Percentiles rank a stretch among this genome's conserved stretches.
Evolutionary conservation across 1,284 basidiomycete species (phyloP).

Genomic region (Papiliotrema fonsecae): DNA sequence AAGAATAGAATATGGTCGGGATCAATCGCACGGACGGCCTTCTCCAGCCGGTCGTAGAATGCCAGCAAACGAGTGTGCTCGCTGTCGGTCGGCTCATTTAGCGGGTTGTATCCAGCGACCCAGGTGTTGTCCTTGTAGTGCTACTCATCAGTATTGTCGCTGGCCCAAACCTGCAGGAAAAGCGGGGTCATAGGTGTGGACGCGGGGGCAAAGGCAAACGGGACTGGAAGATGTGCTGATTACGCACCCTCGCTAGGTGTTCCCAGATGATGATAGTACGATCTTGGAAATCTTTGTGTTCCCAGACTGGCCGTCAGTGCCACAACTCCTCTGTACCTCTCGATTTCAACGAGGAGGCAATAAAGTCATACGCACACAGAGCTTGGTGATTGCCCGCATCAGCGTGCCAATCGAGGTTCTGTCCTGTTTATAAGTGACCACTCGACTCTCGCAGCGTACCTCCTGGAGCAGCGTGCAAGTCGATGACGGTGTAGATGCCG

Average conservation of each 20-base stretch:
- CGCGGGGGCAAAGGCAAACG: too few relatives aligned
- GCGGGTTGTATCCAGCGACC: conserved; percentile 61
- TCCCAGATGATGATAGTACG: conserved; percentile 65
- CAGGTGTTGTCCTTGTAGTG: conserved; percentile 64
- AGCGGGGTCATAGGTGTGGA: too few relatives aligned
- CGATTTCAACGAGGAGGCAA: neutral
- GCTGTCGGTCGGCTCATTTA: conserved; percentile 69
- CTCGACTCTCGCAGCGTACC: too few relatives aligned
- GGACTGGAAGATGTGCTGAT: neutral
- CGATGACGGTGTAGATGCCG: conserved; percentile 46
- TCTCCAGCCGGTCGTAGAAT: conserved; percentile 62
- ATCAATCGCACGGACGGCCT: conserved; percentile 64
- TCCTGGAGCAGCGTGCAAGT: conserved; percentile 45
- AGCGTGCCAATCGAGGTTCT: conserved; percentile 45
- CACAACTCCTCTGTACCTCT: too few relatives aligned
- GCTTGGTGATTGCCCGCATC: conserved; percentile 38
- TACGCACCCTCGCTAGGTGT: conserved; percentile 53
- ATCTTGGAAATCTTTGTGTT: conserved; percentile 71
- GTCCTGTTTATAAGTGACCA: too few relatives aligned
- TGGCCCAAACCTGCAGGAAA: too few relatives aligned
- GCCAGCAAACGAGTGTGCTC: conserved; percentile 50
- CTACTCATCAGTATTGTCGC: conserved; percentile 2
- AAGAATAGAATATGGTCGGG: conserved; percentile 55
- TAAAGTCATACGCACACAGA: conserved; percentile 21
- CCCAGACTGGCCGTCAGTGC: conserved; percentile 56